phyloP scores from a whole-genome alignment of 2,329 filamentous ascomycete genomes.

The Chalara sp. region DNA sequence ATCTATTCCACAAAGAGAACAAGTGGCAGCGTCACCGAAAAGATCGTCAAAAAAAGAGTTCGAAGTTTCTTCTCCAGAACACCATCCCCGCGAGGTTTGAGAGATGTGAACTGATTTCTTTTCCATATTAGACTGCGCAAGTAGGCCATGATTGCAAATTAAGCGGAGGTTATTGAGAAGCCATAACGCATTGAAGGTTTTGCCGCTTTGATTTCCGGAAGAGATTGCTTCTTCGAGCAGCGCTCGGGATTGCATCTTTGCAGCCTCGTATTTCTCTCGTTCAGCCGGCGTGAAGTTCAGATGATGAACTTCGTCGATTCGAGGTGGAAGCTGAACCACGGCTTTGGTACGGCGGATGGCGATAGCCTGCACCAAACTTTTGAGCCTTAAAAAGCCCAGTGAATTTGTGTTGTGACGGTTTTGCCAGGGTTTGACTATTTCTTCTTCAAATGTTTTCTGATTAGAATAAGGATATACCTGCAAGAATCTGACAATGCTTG shows the following conservation, averaged over 20 bases:
- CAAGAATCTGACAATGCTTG: constrained; percentile 24
- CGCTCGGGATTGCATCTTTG: no score
- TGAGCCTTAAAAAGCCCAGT: neutral
- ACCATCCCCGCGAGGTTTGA: neutral
- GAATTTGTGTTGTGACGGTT: neutral
- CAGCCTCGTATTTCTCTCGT: neutral
- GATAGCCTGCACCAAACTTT: neutral
- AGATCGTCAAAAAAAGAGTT: neutral
- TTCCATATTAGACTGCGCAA: neutral
- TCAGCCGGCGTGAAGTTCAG: neutral
- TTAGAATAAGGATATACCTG: constrained; percentile 11
- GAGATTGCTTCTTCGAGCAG: no score
- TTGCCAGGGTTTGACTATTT: constrained; percentile 25
- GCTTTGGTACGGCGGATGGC: neutral
- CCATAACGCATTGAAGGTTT: no score
- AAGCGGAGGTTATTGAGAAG: no score
- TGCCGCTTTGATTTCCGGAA: no score
- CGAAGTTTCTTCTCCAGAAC: neutral
- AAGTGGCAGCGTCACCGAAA: neutral
- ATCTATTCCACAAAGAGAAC: neutral
- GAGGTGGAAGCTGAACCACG: neutral
- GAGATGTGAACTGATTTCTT: neutral
- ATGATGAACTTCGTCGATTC: neutral
- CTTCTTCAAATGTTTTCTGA: constrained; percentile 8
- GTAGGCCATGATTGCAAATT: neutral